Percentiles rank a stretch among this genome's conserved stretches.
Evolutionary conservation across 179 eudicot species (phyloP).

Genomic region (Nepenthes alata): DNA sequence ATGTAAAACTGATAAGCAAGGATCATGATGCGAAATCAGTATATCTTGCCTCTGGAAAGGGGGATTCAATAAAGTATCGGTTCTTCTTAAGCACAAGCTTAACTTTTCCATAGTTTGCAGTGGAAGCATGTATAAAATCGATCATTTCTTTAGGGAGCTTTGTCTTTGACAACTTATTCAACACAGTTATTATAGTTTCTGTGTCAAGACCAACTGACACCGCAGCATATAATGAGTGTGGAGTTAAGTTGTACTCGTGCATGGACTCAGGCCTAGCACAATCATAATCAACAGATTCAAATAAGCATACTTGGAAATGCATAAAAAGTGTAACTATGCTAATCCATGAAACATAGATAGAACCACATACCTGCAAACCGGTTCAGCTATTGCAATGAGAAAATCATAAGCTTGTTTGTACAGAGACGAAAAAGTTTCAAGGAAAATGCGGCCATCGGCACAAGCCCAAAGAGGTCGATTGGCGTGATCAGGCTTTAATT

Average conservation of each 20-base stretch:
- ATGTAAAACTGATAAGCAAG: neutral
- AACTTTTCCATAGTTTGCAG: constrained; percentile 96
- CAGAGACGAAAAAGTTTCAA: constrained; percentile 81
- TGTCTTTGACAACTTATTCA: constrained; percentile 84
- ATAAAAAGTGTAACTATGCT: neutral
- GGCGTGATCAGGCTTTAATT: constrained; percentile 76
- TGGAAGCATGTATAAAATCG: constrained; percentile 78
- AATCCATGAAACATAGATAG: neutral
- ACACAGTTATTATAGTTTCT: constrained; percentile 66
- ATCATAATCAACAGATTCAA: constrained; percentile 4
- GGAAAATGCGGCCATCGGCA: constrained; percentile 92
- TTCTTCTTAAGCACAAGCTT: constrained; percentile 97
- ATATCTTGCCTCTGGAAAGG: constrained; percentile 74
- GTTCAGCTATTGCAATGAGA: constrained; percentile 93
- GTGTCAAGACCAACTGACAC: constrained; percentile 97
- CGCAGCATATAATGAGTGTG: constrained; percentile 91
- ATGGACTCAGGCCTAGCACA: constrained; percentile 73
- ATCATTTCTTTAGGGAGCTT: constrained; percentile 96
- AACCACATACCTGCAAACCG: constrained; percentile 78
- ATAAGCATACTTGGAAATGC: neutral
- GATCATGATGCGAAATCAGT: neutral
- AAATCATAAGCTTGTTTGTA: constrained; percentile 98
- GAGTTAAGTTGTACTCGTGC: constrained; percentile 97
- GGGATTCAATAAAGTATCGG: constrained; percentile 82
- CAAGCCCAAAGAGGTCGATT: constrained; percentile 98